Evolutionary conservation across 176 grass and related monocot genomes (phyloP).

Genomic region (Dendrocalamus sinicus): DNA sequence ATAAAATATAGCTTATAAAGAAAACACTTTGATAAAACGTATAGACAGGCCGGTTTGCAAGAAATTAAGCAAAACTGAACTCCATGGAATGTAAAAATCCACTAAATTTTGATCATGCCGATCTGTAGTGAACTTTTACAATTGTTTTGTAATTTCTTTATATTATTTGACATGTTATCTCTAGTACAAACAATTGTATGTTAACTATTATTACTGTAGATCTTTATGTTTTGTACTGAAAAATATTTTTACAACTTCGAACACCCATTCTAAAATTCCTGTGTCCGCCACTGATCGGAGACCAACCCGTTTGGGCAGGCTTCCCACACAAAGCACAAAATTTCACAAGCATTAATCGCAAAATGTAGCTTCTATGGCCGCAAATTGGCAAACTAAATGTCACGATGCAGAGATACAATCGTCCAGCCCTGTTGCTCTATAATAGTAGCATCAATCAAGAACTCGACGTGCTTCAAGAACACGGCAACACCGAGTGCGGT

Average conservation of each 20-base stretch:
- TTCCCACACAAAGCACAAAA: not conserved
- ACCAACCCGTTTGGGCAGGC: not conserved
- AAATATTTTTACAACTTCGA: no score
- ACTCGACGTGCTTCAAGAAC: not conserved
- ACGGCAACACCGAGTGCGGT: not conserved
- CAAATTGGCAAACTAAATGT: not conserved
- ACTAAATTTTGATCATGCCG: not conserved
- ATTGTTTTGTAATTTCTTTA: no score
- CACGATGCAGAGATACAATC: not conserved
- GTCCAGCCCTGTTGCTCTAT: not conserved
- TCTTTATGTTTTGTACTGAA: no score
- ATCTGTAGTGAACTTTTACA: not conserved
- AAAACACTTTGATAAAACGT: not conserved
- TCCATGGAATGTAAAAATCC: not conserved
- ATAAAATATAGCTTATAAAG: not conserved
- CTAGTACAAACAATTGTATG: no score
- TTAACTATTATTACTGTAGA: no score
- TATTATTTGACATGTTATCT: no score
- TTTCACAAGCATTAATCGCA: not conserved
- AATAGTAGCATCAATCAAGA: not conserved
- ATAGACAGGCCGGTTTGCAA: not conserved
- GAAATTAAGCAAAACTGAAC: conserved; percentile 1
- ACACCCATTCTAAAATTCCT: no score
- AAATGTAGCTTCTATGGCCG: not conserved
- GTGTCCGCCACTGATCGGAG: not conserved